phyloP scores from a whole-genome alignment of 352 stramenopile genomes.

The Phytophthora kernoviae region DNA sequence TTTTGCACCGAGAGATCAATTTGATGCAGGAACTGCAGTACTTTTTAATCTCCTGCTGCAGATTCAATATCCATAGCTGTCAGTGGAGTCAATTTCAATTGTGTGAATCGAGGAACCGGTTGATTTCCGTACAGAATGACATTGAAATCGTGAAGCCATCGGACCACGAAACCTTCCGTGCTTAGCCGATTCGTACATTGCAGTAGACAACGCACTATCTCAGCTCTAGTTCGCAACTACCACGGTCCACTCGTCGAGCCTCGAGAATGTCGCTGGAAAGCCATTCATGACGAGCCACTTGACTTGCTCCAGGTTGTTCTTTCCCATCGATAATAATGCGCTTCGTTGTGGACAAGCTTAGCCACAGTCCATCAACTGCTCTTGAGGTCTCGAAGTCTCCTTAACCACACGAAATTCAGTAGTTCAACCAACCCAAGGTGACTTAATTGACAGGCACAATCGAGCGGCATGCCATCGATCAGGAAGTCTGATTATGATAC shows the following conservation, averaged over 20 bases:
- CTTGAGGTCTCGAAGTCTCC: background rate
- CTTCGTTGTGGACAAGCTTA: background rate
- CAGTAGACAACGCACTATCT: background rate
- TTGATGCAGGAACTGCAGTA: conserved; percentile 1
- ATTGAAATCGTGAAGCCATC: background rate
- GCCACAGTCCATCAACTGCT: background rate
- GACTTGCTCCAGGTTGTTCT: background rate
- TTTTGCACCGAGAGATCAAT: background rate
- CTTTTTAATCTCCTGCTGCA: background rate
- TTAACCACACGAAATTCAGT: background rate
- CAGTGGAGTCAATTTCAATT: no score
- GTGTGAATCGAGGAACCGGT: no score
- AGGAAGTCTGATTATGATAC: background rate
- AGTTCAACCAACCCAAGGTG: background rate
- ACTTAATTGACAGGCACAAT: background rate
- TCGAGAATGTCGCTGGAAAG: background rate
- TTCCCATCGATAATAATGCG: background rate
- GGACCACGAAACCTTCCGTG: background rate
- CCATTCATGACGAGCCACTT: background rate
- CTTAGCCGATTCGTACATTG: background rate
- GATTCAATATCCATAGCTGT: background rate
- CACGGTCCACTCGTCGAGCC: background rate
- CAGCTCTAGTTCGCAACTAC: background rate
- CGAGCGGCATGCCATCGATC: background rate
- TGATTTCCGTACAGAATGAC: background rate